A percentile compares a stretch with the other conserved stretches of the same genome.
phyloP scores from a whole-genome alignment of 228 moss, liverwort and hornwort genomes.

The Sphagnum fallax region DNA sequence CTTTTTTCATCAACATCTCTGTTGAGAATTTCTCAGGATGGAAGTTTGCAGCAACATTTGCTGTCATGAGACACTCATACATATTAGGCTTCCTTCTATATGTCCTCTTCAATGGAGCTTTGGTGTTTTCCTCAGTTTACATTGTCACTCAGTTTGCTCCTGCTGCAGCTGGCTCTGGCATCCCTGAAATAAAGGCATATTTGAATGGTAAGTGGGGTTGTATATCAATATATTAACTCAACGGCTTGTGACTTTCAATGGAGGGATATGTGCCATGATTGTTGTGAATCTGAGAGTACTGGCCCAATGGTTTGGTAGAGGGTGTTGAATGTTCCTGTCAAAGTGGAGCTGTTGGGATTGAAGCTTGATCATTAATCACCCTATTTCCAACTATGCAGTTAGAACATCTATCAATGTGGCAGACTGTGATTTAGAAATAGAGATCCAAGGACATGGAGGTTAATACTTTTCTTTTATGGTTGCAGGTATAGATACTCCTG shows the following conservation, averaged over 20 bases:
- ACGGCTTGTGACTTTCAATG: too few relatives aligned
- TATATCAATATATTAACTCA: not conserved
- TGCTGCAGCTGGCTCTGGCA: constrained; percentile 98
- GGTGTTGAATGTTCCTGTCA: too few relatives aligned
- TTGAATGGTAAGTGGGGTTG: constrained; percentile 56
- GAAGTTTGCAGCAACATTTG: constrained; percentile 98
- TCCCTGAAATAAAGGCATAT: constrained; percentile 98
- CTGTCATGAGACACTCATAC: constrained; percentile 76
- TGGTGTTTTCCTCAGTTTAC: constrained; percentile 96
- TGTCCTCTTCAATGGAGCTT: constrained; percentile 69
- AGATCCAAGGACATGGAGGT: too few relatives aligned
- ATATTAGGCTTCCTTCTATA: constrained; percentile 88
- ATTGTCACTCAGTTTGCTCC: constrained; percentile 97
- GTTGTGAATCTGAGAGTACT: too few relatives aligned
- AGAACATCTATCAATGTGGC: too few relatives aligned
- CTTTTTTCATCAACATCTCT: constrained; percentile 97
- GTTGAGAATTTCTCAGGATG: constrained; percentile 99
- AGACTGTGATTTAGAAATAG: too few relatives aligned
- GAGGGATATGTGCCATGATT: too few relatives aligned
- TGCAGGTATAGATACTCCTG: constrained; percentile 97
- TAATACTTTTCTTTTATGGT: constrained; percentile 1
- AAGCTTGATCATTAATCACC: too few relatives aligned
- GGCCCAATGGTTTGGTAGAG: too few relatives aligned
- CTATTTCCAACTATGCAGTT: too few relatives aligned
- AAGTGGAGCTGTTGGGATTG: too few relatives aligned